phyloP scores from a whole-genome alignment of 768 basidiomycete species.

The Strobilomyces confusus region DNA sequence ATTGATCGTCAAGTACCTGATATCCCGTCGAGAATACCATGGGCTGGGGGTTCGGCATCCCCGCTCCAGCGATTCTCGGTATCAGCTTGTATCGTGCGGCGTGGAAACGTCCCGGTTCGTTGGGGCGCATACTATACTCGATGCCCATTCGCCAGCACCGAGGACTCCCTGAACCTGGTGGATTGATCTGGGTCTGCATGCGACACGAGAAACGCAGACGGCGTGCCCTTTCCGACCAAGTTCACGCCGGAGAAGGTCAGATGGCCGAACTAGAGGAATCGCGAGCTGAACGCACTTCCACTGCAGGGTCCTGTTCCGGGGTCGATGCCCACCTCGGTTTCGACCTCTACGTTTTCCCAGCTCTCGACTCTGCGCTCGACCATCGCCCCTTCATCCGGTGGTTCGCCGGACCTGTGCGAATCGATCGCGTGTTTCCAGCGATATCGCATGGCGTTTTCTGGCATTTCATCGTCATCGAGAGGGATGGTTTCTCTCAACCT shows the following conservation, averaged over 20 bases:
- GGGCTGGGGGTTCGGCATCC: background rate
- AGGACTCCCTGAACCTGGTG: conserved; percentile 15
- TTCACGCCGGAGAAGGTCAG: background rate
- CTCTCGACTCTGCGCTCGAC: background rate
- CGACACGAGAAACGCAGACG: conserved; percentile 18
- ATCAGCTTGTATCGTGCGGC: conserved; percentile 5
- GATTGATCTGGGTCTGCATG: conserved; percentile 6
- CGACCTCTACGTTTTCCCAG: conserved; percentile 12
- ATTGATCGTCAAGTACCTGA: conserved; percentile 8
- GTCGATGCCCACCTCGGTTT: conserved; percentile 11
- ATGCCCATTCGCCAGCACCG: background rate
- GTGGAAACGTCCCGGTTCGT: background rate
- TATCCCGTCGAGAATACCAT: conserved; percentile 10
- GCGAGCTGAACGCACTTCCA: conserved; percentile 13
- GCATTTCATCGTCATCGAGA: background rate
- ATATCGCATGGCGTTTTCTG: conserved; percentile 6
- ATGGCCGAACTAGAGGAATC: background rate
- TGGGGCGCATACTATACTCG: background rate
- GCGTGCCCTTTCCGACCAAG: conserved; percentile 9
- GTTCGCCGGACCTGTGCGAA: conserved; percentile 10
- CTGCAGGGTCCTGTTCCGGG: conserved; percentile 18
- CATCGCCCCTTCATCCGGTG: conserved; percentile 14
- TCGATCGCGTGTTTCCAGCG: conserved; percentile 17
- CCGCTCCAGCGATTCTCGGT: background rate
- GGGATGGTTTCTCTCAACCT: conserved; percentile 11